phyloP scores from a whole-genome alignment of 2,329 filamentous ascomycete species.

The Ceratocystis huliohia region DNA sequence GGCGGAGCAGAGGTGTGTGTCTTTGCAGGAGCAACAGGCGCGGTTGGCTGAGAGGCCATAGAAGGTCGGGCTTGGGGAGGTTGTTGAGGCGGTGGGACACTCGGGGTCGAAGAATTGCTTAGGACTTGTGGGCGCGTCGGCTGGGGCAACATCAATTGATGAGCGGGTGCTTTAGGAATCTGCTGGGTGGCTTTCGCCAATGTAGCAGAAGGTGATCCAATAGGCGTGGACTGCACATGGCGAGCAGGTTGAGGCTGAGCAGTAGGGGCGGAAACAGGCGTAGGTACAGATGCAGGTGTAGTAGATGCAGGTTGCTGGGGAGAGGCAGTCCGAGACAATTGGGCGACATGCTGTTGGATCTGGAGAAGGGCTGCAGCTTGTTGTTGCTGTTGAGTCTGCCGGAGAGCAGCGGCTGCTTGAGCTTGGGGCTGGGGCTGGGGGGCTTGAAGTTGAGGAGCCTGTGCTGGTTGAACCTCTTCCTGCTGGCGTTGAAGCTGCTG shows the following conservation, averaged over 20 bases:
- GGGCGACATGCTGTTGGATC: constrained; percentile 18
- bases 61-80: background rate
- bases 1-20: background rate
- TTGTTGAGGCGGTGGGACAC: constrained; percentile 2
- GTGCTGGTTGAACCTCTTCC: constrained; percentile 1
- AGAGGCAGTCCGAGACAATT: constrained; percentile 14
- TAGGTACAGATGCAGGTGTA: background rate
- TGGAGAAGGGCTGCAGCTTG: constrained; percentile 15
- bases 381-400: constrained; percentile 17
- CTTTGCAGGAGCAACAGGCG: background rate
- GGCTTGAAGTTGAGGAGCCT: background rate
- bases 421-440: background rate
- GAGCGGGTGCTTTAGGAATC: constrained; percentile 6
- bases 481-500: background rate
- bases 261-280: background rate
- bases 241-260: background rate
- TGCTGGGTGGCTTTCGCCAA: background rate
- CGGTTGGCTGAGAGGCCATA: background rate
- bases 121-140: constrained; percentile 1
- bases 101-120: background rate
- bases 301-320: background rate
- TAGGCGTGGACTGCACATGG: background rate
- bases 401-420: background rate
- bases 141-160: constrained; percentile 16
- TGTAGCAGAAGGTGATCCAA: background rate